phyloP scores from a whole-genome alignment of 495 filamentous ascomycete genomes.

The Aspergillus nidulans region DNA sequence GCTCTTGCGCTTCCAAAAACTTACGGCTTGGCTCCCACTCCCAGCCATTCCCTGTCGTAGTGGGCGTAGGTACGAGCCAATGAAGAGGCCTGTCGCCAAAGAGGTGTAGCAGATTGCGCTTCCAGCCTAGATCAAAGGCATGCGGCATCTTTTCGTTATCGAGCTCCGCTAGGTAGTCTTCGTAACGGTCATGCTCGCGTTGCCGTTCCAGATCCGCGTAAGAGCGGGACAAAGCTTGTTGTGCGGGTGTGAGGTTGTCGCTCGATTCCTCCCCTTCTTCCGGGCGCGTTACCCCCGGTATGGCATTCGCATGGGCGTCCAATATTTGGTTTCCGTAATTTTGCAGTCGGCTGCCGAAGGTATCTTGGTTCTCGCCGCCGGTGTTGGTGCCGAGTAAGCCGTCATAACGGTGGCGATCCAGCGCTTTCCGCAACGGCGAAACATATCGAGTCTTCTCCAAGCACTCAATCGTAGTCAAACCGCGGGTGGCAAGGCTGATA shows the following conservation, averaged over 20 bases:
- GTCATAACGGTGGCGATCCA: constrained; percentile 58
- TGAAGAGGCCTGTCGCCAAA: constrained; percentile 68
- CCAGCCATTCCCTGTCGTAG: constrained; percentile 90
- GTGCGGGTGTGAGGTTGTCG: constrained; percentile 33
- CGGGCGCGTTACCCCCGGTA: constrained; percentile 72
- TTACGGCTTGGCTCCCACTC: constrained; percentile 77
- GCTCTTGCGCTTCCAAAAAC: constrained; percentile 65
- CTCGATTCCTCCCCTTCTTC: constrained; percentile 70
- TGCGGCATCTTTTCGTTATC: constrained; percentile 82
- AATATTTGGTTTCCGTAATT: constrained; percentile 70
- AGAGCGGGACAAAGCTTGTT: constrained; percentile 49
- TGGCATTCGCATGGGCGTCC: constrained; percentile 76
- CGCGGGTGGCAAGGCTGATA: constrained; percentile 69
- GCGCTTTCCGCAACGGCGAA: constrained; percentile 64
- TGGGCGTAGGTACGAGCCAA: constrained; percentile 79
- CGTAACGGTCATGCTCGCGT: constrained; percentile 70
- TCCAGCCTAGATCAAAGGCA: constrained; percentile 85
- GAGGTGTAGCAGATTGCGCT: constrained; percentile 72
- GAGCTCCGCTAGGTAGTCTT: constrained; percentile 83
- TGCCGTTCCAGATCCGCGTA: constrained; percentile 71
- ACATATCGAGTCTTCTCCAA: constrained; percentile 93
- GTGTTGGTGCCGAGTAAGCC: constrained; percentile 21
- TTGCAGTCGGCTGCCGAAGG: constrained; percentile 53
- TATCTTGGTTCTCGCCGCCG: constrained; percentile 53
- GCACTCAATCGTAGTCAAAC: constrained; percentile 91